Base-by-base conservation (phyloP, 352 stramenopile species). In the Phytophthora tubulina region DNA sequence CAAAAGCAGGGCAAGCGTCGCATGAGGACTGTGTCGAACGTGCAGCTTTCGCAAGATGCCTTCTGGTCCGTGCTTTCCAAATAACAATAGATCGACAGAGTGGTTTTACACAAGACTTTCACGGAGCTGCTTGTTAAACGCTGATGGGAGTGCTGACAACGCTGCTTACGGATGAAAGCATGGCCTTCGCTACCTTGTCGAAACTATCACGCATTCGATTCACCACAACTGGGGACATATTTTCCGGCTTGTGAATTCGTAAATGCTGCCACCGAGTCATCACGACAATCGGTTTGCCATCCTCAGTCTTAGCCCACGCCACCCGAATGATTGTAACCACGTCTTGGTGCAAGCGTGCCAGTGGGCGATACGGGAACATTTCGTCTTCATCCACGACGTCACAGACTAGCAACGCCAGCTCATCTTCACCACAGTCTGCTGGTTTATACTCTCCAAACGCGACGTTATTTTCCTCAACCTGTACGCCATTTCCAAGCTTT, bases 1-100 rank as follows among this genome's bases (percentile, higher is more conserved):
- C 98, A 99, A 79, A 99, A 99, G 77, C 84, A 97, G 61, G 98
- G 98, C 66, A 99, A 99, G 86, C 98, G 98, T 64, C 94, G 95
- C 61, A 97, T 98, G 82, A 98, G 99, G 82, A 97, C 94, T 13
- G 90, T 98, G 49, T 95, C 97, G 7, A 99, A 98, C 66, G 97
- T 99, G 4, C 85, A 97, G 69, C 85, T 99, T 42, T 98, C 91
- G 53, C 98, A 99, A 79, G 97, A 98, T 59, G 97, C 97, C 15
- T 99, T 99, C 78, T 98, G 99, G 93, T 98, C 97, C 30, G 97
- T 99, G 54, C 74, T 99, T 36, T 94, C 87, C 71, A 96, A 92
- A 74, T 94, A 94, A 70, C 51, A 72, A 73, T 69, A 67, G 42
- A 75, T 10, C 42, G 42, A 50, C 15, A 13, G 21, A 2, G 21